These are phyloP conservation scores for Rhodamnia rubescens DNA, from an alignment of 345 rosid species.

Conservation along the genomic window DNA sequence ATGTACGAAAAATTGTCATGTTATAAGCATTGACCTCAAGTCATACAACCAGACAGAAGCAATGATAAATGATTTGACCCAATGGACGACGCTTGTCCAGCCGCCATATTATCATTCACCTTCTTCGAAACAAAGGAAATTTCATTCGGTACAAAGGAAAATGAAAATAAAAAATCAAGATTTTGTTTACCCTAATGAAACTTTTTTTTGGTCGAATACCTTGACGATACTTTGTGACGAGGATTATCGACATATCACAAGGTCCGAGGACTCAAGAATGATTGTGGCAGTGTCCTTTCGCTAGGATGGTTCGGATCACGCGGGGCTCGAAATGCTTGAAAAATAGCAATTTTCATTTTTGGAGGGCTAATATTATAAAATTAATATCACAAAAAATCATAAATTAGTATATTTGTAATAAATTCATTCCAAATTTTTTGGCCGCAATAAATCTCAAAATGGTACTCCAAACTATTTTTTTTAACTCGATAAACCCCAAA, in stretches of 20 bases:
- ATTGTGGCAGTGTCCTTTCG: neutral
- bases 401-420: accelerated
- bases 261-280: neutral
- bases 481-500: neutral
- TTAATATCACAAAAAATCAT: neutral
- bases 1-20: neutral
- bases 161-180: neutral
- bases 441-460: accelerated
- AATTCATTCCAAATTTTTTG: neutral
- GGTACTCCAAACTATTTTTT: neutral
- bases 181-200: neutral
- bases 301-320: neutral
- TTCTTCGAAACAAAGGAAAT: neutral
- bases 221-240: neutral
- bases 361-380: neutral
- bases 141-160: neutral
- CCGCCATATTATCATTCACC: neutral
- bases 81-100: neutral
- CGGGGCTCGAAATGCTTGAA: neutral
- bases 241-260: neutral
- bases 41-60: neutral
- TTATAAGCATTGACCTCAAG: neutral
- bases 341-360: neutral
- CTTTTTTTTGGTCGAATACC: too few species aligned
- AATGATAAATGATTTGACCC: neutral